Percentiles rank a stretch among this genome's conserved stretches.
Evolutionary conservation across 2,329 filamentous ascomycete genomes (phyloP).

Genomic region (Venturia effusa): DNA sequence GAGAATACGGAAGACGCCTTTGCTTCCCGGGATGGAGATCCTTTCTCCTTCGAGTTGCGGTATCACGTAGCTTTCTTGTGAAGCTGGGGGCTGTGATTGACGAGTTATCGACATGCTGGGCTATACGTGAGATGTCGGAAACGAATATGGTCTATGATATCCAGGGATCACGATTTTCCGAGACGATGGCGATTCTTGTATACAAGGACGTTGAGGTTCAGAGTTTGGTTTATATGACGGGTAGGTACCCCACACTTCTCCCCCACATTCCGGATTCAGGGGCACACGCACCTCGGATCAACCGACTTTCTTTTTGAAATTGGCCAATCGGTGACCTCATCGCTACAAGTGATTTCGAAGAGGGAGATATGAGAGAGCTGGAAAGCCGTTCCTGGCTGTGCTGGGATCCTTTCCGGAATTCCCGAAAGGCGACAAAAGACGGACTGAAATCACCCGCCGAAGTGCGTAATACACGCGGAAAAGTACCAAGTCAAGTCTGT

Average conservation of each 20-base stretch:
- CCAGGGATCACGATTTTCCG: not conserved
- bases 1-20: slow-evolving; percentile 39
- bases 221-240: not conserved
- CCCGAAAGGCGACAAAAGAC: not conserved
- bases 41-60: slow-evolving; percentile 39
- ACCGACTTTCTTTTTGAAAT: too few relatives aligned
- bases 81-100: slow-evolving; percentile 23
- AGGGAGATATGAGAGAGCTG: not conserved
- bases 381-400: too few relatives aligned
- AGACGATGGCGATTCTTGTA: not conserved
- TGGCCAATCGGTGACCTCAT: not conserved
- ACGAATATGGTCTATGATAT: not conserved
- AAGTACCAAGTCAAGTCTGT: not conserved
- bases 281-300: not conserved
- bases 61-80: slow-evolving; percentile 34
- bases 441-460: not conserved
- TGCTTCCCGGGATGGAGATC: slow-evolving; percentile 39
- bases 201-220: not conserved
- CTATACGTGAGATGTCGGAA: not conserved
- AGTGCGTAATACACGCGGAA: not conserved
- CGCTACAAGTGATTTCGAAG: not conserved
- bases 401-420: not conserved
- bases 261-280: not conserved
- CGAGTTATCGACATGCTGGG: not conserved
- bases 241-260: not conserved